Evolutionary conservation across 352 stramenopile genomes (phyloP).

Genomic region (Globisporangium irregulare): DNA sequence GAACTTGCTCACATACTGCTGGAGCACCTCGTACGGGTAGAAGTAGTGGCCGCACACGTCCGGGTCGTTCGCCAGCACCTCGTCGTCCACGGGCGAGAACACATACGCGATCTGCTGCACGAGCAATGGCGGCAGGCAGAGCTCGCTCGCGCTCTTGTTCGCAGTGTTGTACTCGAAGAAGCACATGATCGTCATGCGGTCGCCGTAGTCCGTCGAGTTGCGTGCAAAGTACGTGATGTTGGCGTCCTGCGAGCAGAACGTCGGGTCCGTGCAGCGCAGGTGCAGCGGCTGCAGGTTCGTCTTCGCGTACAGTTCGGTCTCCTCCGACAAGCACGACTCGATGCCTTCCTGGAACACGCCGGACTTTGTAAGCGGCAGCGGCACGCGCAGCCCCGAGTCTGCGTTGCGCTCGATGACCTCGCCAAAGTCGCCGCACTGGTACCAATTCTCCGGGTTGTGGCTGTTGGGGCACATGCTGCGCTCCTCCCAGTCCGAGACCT

Average conservation of each 20-base stretch:
- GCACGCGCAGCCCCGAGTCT: conserved; percentile 34
- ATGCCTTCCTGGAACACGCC: conserved; percentile 25
- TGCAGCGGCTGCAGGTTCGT: conserved; percentile 63
- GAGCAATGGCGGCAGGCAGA: conserved; percentile 62
- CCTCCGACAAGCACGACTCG: conserved; percentile 50
- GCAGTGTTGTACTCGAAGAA: conserved; percentile 62
- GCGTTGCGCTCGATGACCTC: conserved; percentile 39
- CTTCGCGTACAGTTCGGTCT: conserved; percentile 53
- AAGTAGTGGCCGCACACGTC: conserved; percentile 76
- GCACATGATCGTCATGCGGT: conserved; percentile 70
- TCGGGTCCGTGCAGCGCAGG: conserved; percentile 48
- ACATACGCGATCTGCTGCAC: conserved; percentile 57
- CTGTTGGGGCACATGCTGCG: conserved; percentile 69
- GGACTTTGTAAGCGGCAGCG: conserved; percentile 27
- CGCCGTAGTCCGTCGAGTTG: conserved; percentile 56
- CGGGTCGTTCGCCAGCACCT: conserved; percentile 53
- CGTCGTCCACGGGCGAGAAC: conserved; percentile 46
- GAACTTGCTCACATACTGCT: conserved; percentile 53
- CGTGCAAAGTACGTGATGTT: conserved; percentile 60
- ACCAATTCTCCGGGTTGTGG: conserved; percentile 71
- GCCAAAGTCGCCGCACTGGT: conserved; percentile 58
- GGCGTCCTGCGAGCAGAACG: conserved; percentile 31
- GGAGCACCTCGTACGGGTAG: conserved; percentile 66
- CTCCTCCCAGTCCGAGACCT: conserved; percentile 69
- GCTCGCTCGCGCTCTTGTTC: conserved; percentile 42